These are phyloP conservation scores for Coffea canephora DNA, from an alignment of 257 asterid species.

Conservation along the genomic window DNA sequence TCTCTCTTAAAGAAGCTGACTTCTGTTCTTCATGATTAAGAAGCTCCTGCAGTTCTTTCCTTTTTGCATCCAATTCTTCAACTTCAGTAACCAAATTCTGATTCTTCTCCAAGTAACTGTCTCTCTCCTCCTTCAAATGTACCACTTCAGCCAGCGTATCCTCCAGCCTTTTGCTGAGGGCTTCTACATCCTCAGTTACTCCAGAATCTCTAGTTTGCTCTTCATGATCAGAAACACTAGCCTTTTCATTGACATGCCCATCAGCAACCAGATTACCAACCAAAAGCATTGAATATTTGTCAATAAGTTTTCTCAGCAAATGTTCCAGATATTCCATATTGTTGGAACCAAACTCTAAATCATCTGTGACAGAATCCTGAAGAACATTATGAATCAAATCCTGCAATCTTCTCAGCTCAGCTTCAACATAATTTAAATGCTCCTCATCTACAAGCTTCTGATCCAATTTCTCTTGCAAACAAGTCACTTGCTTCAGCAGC, in stretches of 20 bases:
- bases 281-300: slow-evolving; percentile 45
- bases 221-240: slow-evolving; percentile 28
- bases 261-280: slow-evolving; percentile 34
- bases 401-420: slow-evolving; percentile 53
- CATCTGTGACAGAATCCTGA: slow-evolving; percentile 48
- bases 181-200: slow-evolving; percentile 38
- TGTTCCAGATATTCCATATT: slow-evolving; percentile 53
- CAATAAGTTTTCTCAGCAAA: slow-evolving; percentile 56
- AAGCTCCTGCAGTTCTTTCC: slow-evolving; percentile 62
- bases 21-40: slow-evolving; percentile 77
- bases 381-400: slow-evolving; percentile 60
- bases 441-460: slow-evolving; percentile 59
- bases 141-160: slow-evolving; percentile 45
- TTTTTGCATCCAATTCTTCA: slow-evolving; percentile 53
- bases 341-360: slow-evolving; percentile 44
- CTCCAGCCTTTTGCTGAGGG: slow-evolving; percentile 39
- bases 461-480: slow-evolving; percentile 47
- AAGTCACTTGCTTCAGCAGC: slow-evolving; percentile 50
- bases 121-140: slow-evolving; percentile 71
- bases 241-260: slow-evolving; percentile 39
- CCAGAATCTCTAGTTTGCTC: slow-evolving; percentile 29
- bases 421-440: slow-evolving; percentile 42
- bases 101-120: slow-evolving; percentile 35
- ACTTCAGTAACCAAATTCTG: slow-evolving; percentile 52
- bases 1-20: slow-evolving; percentile 80